Evolutionary conservation across 371 early-diverging fungal genomes (phyloP).

Genomic region (Rhizopus stolonifer): DNA sequence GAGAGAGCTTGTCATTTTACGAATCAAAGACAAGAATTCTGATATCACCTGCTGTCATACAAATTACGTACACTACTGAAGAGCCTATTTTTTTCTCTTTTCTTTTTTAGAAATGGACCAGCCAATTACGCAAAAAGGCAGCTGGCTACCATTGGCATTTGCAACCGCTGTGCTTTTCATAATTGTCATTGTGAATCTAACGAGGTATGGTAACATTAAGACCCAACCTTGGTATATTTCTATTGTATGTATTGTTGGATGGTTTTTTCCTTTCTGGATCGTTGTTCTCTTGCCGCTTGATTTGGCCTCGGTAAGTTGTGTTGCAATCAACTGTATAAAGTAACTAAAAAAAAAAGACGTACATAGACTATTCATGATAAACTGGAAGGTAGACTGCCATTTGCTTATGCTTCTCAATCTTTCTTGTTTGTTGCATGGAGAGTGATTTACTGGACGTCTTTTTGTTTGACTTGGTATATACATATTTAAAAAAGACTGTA

Average conservation of each 20-base stretch:
- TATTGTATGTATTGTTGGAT: conserved; percentile 63
- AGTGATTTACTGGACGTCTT: conserved; percentile 88
- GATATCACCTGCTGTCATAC: too few relatives aligned
- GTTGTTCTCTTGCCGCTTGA: conserved; percentile 88
- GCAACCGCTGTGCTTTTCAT: conserved; percentile 49
- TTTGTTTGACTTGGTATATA: conserved; percentile 79
- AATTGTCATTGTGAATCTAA: conserved; percentile 58
- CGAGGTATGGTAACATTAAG: conserved; percentile 72
- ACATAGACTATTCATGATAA: conserved; percentile 68
- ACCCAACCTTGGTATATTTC: conserved; percentile 73
- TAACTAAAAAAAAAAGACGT: conserved; percentile 32
- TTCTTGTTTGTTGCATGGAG: conserved; percentile 83
- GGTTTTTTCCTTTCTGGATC: conserved; percentile 90
- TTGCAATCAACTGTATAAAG: background rate
- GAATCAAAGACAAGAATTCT: too few relatives aligned
- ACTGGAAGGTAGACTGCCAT: conserved; percentile 70
- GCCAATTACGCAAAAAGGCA: conserved; percentile 9
- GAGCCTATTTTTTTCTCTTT: too few relatives aligned
- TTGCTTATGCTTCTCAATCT: conserved; percentile 68
- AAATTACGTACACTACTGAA: too few relatives aligned
- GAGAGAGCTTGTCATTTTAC: too few relatives aligned
- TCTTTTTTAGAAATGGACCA: background rate
- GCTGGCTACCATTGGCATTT: conserved; percentile 53
- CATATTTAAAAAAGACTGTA: conserved; percentile 5
- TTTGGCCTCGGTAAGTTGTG: conserved; percentile 81